Evolutionary conservation across 164 flowering plant species (phyloP).

Genomic region (Vitis rotundifolia): DNA sequence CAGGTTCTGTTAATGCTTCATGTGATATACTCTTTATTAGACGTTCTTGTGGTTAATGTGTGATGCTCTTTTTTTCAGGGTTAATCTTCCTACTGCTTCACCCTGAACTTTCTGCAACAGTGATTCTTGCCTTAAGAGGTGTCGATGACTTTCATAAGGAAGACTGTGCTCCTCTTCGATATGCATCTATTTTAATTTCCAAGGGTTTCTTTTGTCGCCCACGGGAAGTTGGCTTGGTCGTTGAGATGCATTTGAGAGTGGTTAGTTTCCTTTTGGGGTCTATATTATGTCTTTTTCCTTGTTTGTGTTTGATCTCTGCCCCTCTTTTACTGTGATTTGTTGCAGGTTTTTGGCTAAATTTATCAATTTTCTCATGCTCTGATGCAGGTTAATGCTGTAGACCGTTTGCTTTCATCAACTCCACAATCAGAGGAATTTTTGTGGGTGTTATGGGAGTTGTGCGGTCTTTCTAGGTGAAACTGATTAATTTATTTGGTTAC

Average conservation of each 20-base stretch:
- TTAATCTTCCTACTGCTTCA: conserved; percentile 68
- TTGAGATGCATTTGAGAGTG: conserved; percentile 80
- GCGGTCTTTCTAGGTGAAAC: conserved; percentile 81
- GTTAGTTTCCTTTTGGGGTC: conserved; percentile 44
- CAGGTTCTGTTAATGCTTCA: conserved; percentile 49
- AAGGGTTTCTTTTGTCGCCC: conserved; percentile 82
- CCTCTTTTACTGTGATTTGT: neutral
- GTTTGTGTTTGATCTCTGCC: neutral
- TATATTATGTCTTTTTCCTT: neutral
- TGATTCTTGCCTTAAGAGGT: conserved; percentile 70
- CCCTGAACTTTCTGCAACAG: conserved; percentile 65
- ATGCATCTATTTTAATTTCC: conserved; percentile 66
- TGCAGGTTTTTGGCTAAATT: neutral
- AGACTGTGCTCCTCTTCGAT: conserved; percentile 76
- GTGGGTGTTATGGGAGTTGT: conserved; percentile 92
- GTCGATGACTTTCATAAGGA: conserved; percentile 48
- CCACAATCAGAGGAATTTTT: conserved; percentile 79
- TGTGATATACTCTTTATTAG: neutral
- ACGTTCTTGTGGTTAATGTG: conserved; percentile 1
- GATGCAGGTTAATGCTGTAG: conserved; percentile 74
- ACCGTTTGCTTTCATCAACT: conserved; percentile 59
- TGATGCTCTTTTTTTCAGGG: conserved; percentile 46
- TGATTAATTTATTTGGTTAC: conserved; percentile 3
- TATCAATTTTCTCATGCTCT: conserved; percentile 5
- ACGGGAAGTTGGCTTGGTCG: conserved; percentile 63